Conservation (phyloP, 257 asterid species). For the Rauvolfia tetraphylla region DNA sequence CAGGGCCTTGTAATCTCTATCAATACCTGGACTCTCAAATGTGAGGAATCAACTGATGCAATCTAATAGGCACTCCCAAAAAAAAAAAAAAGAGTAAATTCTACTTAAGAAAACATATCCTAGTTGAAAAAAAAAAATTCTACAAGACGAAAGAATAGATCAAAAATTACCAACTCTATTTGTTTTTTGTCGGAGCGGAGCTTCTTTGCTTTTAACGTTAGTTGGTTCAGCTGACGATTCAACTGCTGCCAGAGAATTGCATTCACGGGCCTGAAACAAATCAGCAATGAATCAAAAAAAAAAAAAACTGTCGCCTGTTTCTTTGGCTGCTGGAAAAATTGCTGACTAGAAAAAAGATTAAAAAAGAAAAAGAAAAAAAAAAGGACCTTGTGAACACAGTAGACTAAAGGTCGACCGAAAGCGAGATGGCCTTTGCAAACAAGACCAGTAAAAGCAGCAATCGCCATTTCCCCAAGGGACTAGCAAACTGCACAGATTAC, state of each 20-base stretch:
- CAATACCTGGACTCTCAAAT: slow-evolving; percentile 5
- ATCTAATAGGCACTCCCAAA: neutral
- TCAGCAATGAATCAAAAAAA: neutral
- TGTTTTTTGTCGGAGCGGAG: neutral
- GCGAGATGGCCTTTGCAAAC: slow-evolving; percentile 14
- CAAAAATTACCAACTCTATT: slow-evolving; percentile 11
- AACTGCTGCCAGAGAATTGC: slow-evolving; percentile 20
- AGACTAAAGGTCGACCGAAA: slow-evolving; percentile 14
- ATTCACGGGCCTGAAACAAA: slow-evolving; percentile 15
- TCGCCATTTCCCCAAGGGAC: slow-evolving; percentile 16
- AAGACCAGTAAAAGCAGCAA: slow-evolving; percentile 21
- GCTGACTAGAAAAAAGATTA: neutral
- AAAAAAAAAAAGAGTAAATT: no score
- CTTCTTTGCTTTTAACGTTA: slow-evolving; percentile 12
- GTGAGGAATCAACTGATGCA: neutral
- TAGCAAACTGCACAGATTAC: neutral
- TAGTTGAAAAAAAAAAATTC: neutral
- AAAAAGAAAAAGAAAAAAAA: neutral
- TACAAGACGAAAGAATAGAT: neutral
- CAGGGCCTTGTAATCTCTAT: slow-evolving; percentile 6
- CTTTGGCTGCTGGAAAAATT: neutral
- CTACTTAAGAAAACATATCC: no score
- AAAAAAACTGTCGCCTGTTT: neutral
- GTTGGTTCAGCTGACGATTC: slow-evolving; percentile 8
- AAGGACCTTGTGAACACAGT: slow-evolving; percentile 17